A percentile compares a stretch with the other conserved stretches of the same genome.
Evolutionary conservation across 306 rosid species (phyloP).

Genomic region (Ammopiptanthus mongolicus): DNA sequence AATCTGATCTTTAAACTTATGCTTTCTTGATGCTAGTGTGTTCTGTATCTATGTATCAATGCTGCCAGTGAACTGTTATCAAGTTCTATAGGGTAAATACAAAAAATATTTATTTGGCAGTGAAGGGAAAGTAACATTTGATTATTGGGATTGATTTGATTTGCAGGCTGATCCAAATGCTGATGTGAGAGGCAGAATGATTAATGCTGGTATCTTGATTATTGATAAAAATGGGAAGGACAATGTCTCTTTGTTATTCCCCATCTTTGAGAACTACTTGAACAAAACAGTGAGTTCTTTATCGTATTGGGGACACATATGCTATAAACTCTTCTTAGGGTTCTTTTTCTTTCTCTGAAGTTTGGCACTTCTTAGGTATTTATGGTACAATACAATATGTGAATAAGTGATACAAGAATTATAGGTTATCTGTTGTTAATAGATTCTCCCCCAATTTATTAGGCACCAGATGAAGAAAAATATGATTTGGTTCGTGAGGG

Average conservation of each 20-base stretch:
- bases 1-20: background rate
- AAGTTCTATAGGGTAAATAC: background rate
- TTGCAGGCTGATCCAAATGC: slow-evolving; percentile 93
- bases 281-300: slow-evolving; percentile 67
- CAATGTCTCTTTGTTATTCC: slow-evolving; percentile 80
- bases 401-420: background rate
- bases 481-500: slow-evolving; percentile 99
- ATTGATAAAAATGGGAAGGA: slow-evolving; percentile 93
- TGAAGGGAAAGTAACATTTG: background rate
- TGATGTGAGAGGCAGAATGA: slow-evolving; percentile 97
- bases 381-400: background rate
- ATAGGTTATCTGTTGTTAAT: background rate
- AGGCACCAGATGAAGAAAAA: slow-evolving; percentile 90
- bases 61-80: background rate
- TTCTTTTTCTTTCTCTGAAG: background rate
- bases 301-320: slow-evolving; percentile 6
- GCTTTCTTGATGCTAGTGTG: background rate
- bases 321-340: background rate
- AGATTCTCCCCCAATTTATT: slow-evolving; percentile 3
- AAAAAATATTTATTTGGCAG: background rate
- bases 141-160: slow-evolving; percentile 28
- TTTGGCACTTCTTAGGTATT: background rate
- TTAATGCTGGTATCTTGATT: slow-evolving; percentile 90
- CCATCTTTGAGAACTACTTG: slow-evolving; percentile 90
- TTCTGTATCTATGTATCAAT: background rate